These are phyloP conservation scores for Leishmania major DNA, from an alignment of 208 protist genomes.

Conservation along the genomic window DNA sequence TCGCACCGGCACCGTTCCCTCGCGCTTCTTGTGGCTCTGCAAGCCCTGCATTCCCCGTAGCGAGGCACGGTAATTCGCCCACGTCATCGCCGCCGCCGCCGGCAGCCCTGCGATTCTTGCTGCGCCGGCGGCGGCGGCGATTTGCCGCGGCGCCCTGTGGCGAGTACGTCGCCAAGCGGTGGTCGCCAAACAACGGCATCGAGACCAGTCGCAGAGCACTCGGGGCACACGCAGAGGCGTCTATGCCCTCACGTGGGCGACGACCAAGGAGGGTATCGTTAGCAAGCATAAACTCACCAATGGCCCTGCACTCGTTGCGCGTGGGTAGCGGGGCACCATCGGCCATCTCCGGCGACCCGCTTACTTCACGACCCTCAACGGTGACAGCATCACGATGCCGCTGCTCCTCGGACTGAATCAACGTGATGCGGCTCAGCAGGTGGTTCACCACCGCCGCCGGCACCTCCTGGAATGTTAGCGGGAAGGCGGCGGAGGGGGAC, in stretches of 20 bases:
- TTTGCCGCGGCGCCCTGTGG: constrained; percentile 14
- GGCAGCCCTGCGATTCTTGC: neutral
- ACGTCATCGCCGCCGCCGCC: neutral
- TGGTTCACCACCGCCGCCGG: constrained; percentile 27
- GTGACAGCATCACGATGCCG: neutral
- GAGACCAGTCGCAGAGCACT: constrained; percentile 2
- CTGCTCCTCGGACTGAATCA: constrained; percentile 13
- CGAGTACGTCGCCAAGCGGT: neutral
- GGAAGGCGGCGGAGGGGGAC: neutral
- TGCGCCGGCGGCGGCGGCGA: constrained; percentile 8
- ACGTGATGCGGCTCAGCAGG: constrained; percentile 17
- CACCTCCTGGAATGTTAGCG: constrained; percentile 27
- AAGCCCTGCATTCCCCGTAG: neutral
- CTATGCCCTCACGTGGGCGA: neutral
- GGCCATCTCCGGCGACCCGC: neutral
- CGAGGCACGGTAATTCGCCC: neutral
- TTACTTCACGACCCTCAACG: neutral
- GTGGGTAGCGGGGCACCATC: neutral
- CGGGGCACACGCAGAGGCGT: constrained; percentile 3
- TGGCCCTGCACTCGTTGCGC: constrained; percentile 8
- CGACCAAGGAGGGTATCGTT: constrained; percentile 12
- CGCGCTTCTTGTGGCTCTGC: neutral
- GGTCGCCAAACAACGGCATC: constrained; percentile 3
- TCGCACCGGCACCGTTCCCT: neutral
- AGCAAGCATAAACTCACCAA: constrained; percentile 12